Percentiles rank a stretch among this genome's conserved stretches.
These are phyloP conservation scores for Fusarium equiseti DNA, from an alignment of 2,329 filamentous ascomycete genomes.

Conservation along the genomic window DNA sequence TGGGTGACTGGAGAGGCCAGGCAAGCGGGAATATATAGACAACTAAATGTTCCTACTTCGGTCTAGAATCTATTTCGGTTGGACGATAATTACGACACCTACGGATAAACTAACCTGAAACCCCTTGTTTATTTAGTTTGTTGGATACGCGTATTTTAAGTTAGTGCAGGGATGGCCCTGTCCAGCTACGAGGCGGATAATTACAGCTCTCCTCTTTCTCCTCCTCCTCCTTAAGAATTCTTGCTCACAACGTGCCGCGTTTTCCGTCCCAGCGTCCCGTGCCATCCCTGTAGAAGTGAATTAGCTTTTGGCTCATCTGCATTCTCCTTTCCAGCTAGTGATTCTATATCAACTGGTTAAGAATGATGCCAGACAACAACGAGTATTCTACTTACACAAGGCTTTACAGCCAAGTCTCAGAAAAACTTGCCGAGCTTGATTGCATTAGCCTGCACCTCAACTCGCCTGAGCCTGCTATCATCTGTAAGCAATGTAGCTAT, in stretches of 20 bases:
- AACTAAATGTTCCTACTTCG: not conserved
- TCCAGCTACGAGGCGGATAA: not conserved
- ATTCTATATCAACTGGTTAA: not conserved
- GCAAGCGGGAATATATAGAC: not conserved
- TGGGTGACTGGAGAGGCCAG: not conserved
- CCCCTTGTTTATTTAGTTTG: not conserved
- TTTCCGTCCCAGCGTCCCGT: not conserved
- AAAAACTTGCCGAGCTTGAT: not conserved
- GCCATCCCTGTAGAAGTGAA: not conserved
- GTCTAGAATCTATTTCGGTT: not conserved
- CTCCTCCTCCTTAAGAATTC: not conserved
- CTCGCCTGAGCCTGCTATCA: not conserved
- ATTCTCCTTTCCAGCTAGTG: not conserved
- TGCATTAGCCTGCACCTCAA: not conserved
- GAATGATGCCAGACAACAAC: not conserved
- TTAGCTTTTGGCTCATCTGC: not conserved
- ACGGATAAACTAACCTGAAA: not conserved
- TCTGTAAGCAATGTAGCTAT: not conserved
- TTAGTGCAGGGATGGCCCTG: not conserved
- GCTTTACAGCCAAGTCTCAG: not conserved
- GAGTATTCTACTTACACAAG: not conserved
- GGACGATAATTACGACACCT: not conserved
- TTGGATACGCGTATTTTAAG: not conserved
- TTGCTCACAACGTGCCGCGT: not conserved
- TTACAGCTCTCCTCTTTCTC: not conserved